These are phyloP conservation scores for Brasenia schreberi DNA, from an alignment of 164 flowering plant species.

Conservation along the genomic window DNA sequence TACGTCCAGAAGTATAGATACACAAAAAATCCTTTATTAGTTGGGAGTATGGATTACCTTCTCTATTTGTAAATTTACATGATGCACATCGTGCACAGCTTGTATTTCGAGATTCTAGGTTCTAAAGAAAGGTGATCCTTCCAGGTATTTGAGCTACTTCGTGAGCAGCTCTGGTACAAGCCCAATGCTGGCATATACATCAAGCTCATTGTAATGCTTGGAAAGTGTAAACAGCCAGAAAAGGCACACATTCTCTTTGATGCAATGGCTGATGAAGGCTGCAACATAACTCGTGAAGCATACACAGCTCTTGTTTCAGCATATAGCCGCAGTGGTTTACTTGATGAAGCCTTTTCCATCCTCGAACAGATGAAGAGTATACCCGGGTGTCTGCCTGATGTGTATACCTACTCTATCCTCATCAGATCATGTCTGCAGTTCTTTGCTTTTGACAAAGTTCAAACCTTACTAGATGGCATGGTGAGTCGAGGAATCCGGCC, in stretches of 20 bases:
- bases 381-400: conserved; percentile 57
- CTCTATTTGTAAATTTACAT: too few relatives aligned
- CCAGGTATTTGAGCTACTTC: conserved; percentile 83
- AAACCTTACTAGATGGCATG: conserved; percentile 66
- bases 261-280: conserved; percentile 80
- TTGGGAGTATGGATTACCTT: not conserved
- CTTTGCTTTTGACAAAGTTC: conserved; percentile 46
- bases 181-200: conserved; percentile 64
- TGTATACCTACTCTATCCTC: conserved; percentile 74
- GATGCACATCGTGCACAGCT: not conserved
- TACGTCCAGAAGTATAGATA: not conserved
- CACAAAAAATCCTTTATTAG: not conserved
- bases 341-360: conserved; percentile 58
- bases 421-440: conserved; percentile 81
- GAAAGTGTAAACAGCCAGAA: conserved; percentile 92
- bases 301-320: conserved; percentile 92
- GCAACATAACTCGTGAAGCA: conserved; percentile 46
- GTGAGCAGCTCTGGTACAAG: conserved; percentile 89
- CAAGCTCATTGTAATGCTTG: conserved; percentile 93
- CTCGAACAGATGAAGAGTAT: conserved; percentile 73
- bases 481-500: conserved; percentile 46
- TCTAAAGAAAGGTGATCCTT: not conserved
- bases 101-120: not conserved
- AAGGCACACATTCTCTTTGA: conserved; percentile 62
- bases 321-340: conserved; percentile 67